These are phyloP conservation scores for Talaromyces sp. DNA, from an alignment of 2,329 filamentous ascomycete species.

Conservation along the genomic window DNA sequence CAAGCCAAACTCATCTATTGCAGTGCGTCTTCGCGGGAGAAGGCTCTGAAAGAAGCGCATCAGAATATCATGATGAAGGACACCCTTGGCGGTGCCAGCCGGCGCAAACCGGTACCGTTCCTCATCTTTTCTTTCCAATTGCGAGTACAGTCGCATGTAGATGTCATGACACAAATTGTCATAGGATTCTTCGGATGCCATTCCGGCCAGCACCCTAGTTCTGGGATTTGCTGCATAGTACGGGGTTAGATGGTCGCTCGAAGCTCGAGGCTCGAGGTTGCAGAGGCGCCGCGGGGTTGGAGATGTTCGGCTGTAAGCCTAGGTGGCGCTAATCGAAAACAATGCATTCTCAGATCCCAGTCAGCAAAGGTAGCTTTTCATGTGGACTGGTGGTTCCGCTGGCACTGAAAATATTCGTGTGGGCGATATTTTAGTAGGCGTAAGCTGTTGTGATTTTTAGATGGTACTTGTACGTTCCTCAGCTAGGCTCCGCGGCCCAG, in stretches of 20 bases:
- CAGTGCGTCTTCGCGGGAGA: not conserved
- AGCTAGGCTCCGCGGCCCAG: not conserved
- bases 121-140: conserved; percentile 9
- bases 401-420: not conserved
- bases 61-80: conserved; percentile 13
- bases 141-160: conserved; percentile 3
- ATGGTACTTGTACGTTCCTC: not conserved
- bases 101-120: conserved; percentile 15
- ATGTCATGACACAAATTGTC: conserved; percentile 2
- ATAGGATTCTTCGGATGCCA: conserved; percentile 10
- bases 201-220: not conserved
- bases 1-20: conserved; percentile 5
- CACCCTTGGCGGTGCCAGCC: conserved; percentile 15
- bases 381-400: not conserved
- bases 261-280: not conserved
- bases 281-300: not conserved
- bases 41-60: conserved; percentile 6
- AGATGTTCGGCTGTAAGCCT: not conserved
- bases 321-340: not conserved
- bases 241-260: not conserved
- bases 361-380: not conserved
- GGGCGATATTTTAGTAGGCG: not conserved
- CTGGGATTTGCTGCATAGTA: not conserved
- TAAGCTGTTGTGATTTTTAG: not conserved
- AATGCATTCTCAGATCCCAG: not conserved